Base-by-base conservation (phyloP, 108 stramenopile species). In the Skeletonema menzelii region DNA sequence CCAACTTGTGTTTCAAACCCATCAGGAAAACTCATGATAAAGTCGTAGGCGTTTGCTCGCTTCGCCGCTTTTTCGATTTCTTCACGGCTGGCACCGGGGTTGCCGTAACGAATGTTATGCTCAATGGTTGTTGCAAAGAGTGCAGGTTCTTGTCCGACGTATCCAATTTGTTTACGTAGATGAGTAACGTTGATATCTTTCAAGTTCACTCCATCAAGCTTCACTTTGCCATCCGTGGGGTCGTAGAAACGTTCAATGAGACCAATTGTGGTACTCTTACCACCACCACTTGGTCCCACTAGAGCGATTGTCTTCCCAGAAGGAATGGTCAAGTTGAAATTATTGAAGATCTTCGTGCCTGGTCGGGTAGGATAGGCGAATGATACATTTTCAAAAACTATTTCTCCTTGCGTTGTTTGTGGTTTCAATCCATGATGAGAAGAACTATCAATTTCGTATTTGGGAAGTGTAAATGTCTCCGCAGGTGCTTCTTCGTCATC, bases 181-280 rank as follows among this genome's bases (percentile, higher is more conserved):
- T 87, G 77, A 20, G 59, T 59, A n/a, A 96, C 88, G 68, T 98
- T 95, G 60, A 97, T 42, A 38, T 89, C 84, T 31, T 80, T 77
- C 28, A 98, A 57, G 72, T 98, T 83, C n/a, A 69, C 71, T 26
- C 96, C 99, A 64, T 99, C 97, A 13, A 99, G 55, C 19, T 56
- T 58, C 17, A 99, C 78, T 0, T 27, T 55, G 3, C 98, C 98
- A 5, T 49, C 65, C 11, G 67, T 47, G 0, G 91, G 89, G 70
- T 98, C 97, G 74, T 99, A 99, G 74, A 98, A 97, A 30, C 99
- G 87, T 65, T 95, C 88, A 24, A 98, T 34, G 28, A 98, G 67
- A 8, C 74, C 65, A 27, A 94, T 86, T 42, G 86, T 72, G 3
- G 95, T 97, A 17, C 67, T 65, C 77, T 96, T 97, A 11, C 94